phyloP scores from a whole-genome alignment of 116 monocot species.

The Papilionanthe hybrid region DNA sequence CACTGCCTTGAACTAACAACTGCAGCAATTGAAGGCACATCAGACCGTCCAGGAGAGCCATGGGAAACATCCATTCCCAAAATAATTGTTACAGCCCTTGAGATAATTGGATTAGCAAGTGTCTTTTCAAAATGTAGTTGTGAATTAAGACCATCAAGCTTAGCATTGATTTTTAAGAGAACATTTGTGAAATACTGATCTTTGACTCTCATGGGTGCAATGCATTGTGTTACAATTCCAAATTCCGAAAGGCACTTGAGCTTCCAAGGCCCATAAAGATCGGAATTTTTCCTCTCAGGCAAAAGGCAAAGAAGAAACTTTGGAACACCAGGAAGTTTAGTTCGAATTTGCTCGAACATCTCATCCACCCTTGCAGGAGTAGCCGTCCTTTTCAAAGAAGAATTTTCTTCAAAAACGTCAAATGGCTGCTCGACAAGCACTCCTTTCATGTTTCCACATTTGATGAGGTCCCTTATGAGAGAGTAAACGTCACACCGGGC shows the following conservation, averaged over 20 bases:
- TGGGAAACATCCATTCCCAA: conserved; percentile 99
- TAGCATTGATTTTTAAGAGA: conserved; percentile 84
- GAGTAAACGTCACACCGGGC: conserved; percentile 51
- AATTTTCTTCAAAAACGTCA: conserved; percentile 65
- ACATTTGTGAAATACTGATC: conserved; percentile 93
- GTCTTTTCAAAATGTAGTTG: conserved; percentile 48
- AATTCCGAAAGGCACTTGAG: conserved; percentile 70
- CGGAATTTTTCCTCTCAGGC: conserved; percentile 72
- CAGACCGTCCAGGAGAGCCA: conserved; percentile 90
- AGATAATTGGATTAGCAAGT: conserved; percentile 41
- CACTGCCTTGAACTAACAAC: conserved; percentile 92
- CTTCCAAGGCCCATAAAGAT: conserved; percentile 94
- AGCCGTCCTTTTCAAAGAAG: conserved; percentile 35
- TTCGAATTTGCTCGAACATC: conserved; percentile 59
- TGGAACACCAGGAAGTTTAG: conserved; percentile 58
- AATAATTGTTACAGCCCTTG: conserved; percentile 63
- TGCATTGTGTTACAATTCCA: conserved; percentile 91
- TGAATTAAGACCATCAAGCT: conserved; percentile 97
- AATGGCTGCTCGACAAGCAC: conserved; percentile 58
- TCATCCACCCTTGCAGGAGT: conserved; percentile 54
- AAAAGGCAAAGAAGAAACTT: conserved; percentile 69
- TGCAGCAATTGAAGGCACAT: conserved; percentile 92
- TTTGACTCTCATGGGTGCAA: conserved; percentile 73
- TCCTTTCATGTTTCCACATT: conserved; percentile 71
- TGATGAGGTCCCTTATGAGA: conserved; percentile 49